These are phyloP conservation scores for Thalia dealbata DNA, from an alignment of 176 grass and related monocot genomes.

Conservation along the genomic window DNA sequence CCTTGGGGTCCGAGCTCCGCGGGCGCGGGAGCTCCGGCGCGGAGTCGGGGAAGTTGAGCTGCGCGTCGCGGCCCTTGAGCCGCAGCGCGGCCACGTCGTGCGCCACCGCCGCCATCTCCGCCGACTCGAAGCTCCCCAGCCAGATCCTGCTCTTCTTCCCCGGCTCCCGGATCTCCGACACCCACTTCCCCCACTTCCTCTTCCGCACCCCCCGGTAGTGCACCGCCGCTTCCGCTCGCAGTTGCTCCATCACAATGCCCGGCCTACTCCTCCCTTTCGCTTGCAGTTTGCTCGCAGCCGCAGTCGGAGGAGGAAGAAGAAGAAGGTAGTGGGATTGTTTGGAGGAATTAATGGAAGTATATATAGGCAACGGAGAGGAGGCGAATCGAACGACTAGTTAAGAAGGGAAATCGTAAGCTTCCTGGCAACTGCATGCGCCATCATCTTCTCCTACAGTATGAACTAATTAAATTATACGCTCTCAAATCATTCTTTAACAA, in stretches of 20 bases:
- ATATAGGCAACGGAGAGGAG: background rate
- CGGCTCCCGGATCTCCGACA: conserved; percentile 58
- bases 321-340: background rate
- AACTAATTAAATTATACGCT: no score
- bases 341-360: background rate
- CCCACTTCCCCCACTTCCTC: conserved; percentile 69
- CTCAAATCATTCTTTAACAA: no score
- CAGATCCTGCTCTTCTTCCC: conserved; percentile 49
- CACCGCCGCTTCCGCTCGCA: background rate
- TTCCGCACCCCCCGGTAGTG: conserved; percentile 32
- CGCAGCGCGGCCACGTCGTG: conserved; percentile 53
- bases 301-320: background rate
- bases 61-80: conserved; percentile 37
- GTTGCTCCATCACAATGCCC: background rate
- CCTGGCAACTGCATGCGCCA: background rate
- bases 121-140: conserved; percentile 63
- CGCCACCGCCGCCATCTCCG: conserved; percentile 55
- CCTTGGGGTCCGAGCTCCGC: conserved; percentile 26
- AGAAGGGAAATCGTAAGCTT: background rate
- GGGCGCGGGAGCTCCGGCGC: conserved; percentile 42
- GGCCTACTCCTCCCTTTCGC: no score
- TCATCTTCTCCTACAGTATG: background rate
- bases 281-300: no score
- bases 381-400: background rate
- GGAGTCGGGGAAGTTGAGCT: conserved; percentile 61